A percentile compares a stretch with the other conserved stretches of the same genome.
Conservation (phyloP, 331 rosid species). For the Acacia pycnantha region DNA sequence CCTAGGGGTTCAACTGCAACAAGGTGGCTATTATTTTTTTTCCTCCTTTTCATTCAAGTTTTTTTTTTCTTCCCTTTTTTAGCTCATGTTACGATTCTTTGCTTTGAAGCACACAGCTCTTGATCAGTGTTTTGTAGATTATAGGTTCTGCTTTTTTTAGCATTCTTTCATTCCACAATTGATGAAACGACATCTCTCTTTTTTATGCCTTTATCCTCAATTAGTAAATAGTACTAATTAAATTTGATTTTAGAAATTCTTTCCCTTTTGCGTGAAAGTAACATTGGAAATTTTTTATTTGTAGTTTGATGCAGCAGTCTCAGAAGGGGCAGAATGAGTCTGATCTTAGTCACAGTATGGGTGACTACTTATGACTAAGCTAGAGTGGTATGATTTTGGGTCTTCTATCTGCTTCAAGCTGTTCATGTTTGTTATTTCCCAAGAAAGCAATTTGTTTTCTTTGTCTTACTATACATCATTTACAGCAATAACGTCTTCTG, state of each 20-base stretch:
- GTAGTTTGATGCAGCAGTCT: slow-evolving; percentile 55
- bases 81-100: slow-evolving; percentile 5
- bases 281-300: slow-evolving; percentile 24
- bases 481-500: slow-evolving; percentile 41
- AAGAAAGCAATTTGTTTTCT: slow-evolving; percentile 16
- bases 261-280: neutral
- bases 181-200: neutral
- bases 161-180: slow-evolving; percentile 3
- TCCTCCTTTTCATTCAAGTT: neutral
- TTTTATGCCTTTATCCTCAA: slow-evolving; percentile 20
- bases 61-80: neutral
- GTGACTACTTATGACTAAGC: slow-evolving; percentile 40
- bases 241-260: slow-evolving; percentile 7
- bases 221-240: slow-evolving; percentile 2
- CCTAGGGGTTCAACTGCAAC: slow-evolving; percentile 43
- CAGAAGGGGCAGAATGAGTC: slow-evolving; percentile 49
- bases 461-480: slow-evolving; percentile 18
- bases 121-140: neutral
- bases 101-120: neutral
- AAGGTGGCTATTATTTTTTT: slow-evolving; percentile 21
- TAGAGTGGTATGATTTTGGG: slow-evolving; percentile 36
- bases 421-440: neutral
- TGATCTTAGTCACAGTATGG: slow-evolving; percentile 40
- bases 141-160: neutral
- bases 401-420: slow-evolving; percentile 9